Percentiles rank a stretch among this genome's conserved stretches.
These are phyloP conservation scores for Priceomyces castillae DNA, from an alignment of 805 yeast species.

Conservation along the genomic window DNA sequence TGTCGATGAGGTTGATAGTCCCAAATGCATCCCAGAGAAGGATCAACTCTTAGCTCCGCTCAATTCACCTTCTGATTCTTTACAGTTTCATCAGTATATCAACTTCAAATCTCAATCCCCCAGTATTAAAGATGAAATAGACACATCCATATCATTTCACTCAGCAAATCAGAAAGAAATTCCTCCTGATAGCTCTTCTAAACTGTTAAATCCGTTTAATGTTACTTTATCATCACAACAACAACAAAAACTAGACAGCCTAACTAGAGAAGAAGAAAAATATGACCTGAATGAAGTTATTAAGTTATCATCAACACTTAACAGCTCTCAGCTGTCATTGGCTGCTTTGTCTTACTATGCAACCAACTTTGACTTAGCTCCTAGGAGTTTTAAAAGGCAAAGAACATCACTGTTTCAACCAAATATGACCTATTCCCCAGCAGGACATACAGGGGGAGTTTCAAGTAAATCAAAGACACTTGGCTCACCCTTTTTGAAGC, in stretches of 20 bases:
- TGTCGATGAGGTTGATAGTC: neutral
- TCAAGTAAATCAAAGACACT: neutral
- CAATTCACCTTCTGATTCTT: constrained; percentile 1
- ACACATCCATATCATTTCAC: neutral
- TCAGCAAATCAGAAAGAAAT: constrained; percentile 4
- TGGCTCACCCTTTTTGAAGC: constrained; percentile 1
- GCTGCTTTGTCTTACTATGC: neutral
- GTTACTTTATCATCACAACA: constrained; percentile 7
- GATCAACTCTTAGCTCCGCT: constrained; percentile 3
- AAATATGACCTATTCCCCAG: neutral
- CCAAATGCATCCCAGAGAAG: neutral
- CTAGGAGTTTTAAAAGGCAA: neutral
- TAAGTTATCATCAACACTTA: neutral
- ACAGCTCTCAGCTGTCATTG: neutral
- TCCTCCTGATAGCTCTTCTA: neutral
- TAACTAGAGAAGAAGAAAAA: neutral
- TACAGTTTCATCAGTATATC: constrained; percentile 3
- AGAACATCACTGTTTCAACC: neutral
- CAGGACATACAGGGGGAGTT: neutral
- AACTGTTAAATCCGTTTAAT: constrained; percentile 8
- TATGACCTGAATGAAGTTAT: constrained; percentile 3
- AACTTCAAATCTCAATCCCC: constrained; percentile 1
- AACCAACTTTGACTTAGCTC: neutral
- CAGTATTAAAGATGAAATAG: constrained; percentile 1
- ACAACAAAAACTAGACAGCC: neutral